Evolutionary conservation across 495 filamentous ascomycete species (phyloP).

Genomic region (Penicillium waksmanii): DNA sequence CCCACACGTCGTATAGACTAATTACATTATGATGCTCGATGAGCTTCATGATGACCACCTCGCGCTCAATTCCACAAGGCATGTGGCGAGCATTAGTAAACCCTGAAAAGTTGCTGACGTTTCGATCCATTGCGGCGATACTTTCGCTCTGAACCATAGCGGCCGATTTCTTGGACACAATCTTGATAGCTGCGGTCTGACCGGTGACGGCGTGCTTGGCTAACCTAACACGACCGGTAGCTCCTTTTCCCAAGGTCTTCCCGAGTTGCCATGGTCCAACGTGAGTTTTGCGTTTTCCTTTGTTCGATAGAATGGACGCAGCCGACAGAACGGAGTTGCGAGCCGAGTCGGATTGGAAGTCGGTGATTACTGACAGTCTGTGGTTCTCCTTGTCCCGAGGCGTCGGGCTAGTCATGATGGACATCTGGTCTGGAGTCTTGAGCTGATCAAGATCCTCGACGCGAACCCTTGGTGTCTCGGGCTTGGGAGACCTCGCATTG

Average conservation of each 20-base stretch:
- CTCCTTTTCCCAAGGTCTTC: slow-evolving; percentile 80
- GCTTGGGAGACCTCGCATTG: slow-evolving; percentile 36
- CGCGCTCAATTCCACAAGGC: slow-evolving; percentile 85
- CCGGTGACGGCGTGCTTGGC: slow-evolving; percentile 76
- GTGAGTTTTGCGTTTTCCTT: slow-evolving; percentile 71
- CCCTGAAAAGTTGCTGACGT: slow-evolving; percentile 43
- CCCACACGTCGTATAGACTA: slow-evolving; percentile 92
- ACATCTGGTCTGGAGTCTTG: slow-evolving; percentile 43
- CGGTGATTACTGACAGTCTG: slow-evolving; percentile 56
- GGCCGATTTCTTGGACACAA: slow-evolving; percentile 77
- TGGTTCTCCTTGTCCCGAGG: slow-evolving; percentile 51
- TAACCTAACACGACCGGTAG: slow-evolving; percentile 80
- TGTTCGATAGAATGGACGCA: slow-evolving; percentile 62
- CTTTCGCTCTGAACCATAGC: slow-evolving; percentile 74
- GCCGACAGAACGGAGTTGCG: slow-evolving; percentile 76
- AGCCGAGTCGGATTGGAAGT: slow-evolving; percentile 57
- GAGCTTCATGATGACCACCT: slow-evolving; percentile 94
- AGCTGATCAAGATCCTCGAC: slow-evolving; percentile 32
- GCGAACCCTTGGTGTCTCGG: slow-evolving; percentile 25
- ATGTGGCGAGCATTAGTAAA: slow-evolving; percentile 62
- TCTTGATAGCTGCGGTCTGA: slow-evolving; percentile 88
- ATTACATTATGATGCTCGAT: slow-evolving; percentile 94
- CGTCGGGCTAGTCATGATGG: slow-evolving; percentile 38
- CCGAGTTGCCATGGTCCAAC: slow-evolving; percentile 92
- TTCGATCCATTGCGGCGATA: slow-evolving; percentile 70